These are phyloP conservation scores for Cyberlindnera saturnus DNA, from an alignment of 805 yeast genomes.

Conservation along the genomic window DNA sequence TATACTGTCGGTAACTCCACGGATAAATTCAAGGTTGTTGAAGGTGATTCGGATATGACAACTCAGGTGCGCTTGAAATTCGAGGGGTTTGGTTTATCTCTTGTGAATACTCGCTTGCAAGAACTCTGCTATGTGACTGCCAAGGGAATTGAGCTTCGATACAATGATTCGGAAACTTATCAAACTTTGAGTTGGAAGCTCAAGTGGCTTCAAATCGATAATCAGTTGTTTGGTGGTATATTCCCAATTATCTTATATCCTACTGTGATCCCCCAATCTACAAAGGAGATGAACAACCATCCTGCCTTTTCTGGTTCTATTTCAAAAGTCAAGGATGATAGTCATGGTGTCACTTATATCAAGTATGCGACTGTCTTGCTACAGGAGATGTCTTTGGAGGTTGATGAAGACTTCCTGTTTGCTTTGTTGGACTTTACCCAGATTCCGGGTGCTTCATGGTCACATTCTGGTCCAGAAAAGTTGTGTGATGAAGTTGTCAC, in stretches of 20 bases:
- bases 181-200: constrained; percentile 75
- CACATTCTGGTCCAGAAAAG: constrained; percentile 34
- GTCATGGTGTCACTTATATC: constrained; percentile 84
- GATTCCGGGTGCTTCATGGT: constrained; percentile 81
- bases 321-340: constrained; percentile 78
- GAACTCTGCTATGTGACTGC: constrained; percentile 83
- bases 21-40: constrained; percentile 48
- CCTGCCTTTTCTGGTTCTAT: constrained; percentile 87
- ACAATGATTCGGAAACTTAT: constrained; percentile 77
- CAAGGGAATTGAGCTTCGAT: constrained; percentile 73
- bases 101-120: constrained; percentile 61
- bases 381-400: constrained; percentile 87
- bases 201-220: constrained; percentile 94
- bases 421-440: constrained; percentile 76
- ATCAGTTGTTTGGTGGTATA: constrained; percentile 81
- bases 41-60: constrained; percentile 30
- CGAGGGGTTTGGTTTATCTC: constrained; percentile 84
- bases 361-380: constrained; percentile 86
- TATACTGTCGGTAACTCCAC: constrained; percentile 25
- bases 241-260: constrained; percentile 90
- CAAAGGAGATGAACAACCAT: constrained; percentile 77
- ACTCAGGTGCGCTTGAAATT: constrained; percentile 50
- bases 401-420: constrained; percentile 89
- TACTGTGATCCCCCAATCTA: constrained; percentile 78
- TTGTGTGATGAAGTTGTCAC: constrained; percentile 59